Conservation (phyloP, 352 stramenopile species). For the Phytophthora nicotianae region DNA sequence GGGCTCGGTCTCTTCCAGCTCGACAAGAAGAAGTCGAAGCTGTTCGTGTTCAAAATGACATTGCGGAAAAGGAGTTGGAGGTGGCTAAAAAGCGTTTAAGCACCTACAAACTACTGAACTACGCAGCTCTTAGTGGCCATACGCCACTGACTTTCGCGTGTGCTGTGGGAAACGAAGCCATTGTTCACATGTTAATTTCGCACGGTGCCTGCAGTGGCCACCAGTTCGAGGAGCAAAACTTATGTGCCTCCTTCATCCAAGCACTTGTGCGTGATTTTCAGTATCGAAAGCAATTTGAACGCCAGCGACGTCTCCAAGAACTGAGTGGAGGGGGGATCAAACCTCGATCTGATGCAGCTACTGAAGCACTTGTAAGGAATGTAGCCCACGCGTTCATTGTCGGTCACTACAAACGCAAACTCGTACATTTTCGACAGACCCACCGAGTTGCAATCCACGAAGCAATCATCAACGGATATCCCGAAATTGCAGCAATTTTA, state of each 20-base stretch:
- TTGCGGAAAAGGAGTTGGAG: conserved; percentile 43
- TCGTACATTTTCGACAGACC: conserved; percentile 55
- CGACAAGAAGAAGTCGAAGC: conserved; percentile 67
- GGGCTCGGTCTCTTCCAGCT: conserved; percentile 61
- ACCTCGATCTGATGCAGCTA: conserved; percentile 47
- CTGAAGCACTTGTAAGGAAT: conserved; percentile 58
- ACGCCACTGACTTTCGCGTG: conserved; percentile 73
- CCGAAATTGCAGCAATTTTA: conserved; percentile 57
- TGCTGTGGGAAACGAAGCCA: conserved; percentile 73
- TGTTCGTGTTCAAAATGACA: conserved; percentile 30
- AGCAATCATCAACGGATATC: conserved; percentile 69
- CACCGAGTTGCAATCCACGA: conserved; percentile 79
- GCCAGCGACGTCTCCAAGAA: conserved; percentile 16
- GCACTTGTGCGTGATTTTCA: conserved; percentile 57
- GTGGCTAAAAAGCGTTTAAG: conserved; percentile 53
- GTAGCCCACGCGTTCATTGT: conserved; percentile 70
- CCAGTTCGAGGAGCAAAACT: conserved; percentile 49
- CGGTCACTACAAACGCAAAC: conserved; percentile 51
- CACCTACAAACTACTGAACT: conserved; percentile 57
- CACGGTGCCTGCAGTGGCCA: conserved; percentile 57
- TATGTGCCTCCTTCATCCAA: conserved; percentile 74
- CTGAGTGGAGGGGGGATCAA: conserved; percentile 14
- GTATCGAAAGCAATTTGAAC: conserved; percentile 36
- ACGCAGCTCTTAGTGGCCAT: conserved; percentile 67
- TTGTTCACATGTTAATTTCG: conserved; percentile 72